Evolutionary conservation across 2,329 filamentous ascomycete genomes (phyloP).

Genomic region (Biscogniauxia sp.): DNA sequence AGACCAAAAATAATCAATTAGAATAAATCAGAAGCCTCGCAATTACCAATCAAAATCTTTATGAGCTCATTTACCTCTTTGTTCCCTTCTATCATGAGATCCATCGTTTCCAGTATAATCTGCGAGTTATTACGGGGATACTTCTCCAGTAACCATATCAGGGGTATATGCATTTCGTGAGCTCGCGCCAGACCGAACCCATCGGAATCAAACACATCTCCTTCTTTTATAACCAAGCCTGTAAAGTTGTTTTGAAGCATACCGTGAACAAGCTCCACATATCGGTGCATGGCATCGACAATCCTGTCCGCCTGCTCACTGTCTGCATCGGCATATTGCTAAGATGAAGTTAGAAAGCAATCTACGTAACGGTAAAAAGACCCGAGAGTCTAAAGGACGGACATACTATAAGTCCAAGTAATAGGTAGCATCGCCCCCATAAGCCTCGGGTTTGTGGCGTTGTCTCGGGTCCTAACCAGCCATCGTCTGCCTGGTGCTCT

Average conservation of each 20-base stretch:
- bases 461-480: slow-evolving; percentile 56
- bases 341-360: slow-evolving; percentile 20
- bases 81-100: slow-evolving; percentile 45
- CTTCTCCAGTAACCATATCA: slow-evolving; percentile 40
- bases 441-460: slow-evolving; percentile 42
- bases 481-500: slow-evolving; percentile 48
- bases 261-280: slow-evolving; percentile 46
- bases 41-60: background rate
- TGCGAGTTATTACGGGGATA: slow-evolving; percentile 33
- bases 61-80: slow-evolving; percentile 36
- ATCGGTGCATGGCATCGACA: slow-evolving; percentile 48
- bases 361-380: background rate
- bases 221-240: slow-evolving; percentile 45
- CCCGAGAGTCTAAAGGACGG: background rate
- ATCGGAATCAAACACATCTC: slow-evolving; percentile 40
- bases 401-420: slow-evolving; percentile 45
- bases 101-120: slow-evolving; percentile 40
- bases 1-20: slow-evolving; percentile 33
- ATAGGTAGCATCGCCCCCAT: slow-evolving; percentile 52
- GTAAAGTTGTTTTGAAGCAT: slow-evolving; percentile 55
- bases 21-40: slow-evolving; percentile 1
- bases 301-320: slow-evolving; percentile 40
- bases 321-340: slow-evolving; percentile 49
- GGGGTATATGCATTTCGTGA: slow-evolving; percentile 39
- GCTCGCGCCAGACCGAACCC: slow-evolving; percentile 35